A percentile compares a stretch with the other conserved stretches of the same genome.
These are phyloP conservation scores for Claviceps purpurea DNA, from an alignment of 2,329 filamentous ascomycete genomes.

Conservation along the genomic window DNA sequence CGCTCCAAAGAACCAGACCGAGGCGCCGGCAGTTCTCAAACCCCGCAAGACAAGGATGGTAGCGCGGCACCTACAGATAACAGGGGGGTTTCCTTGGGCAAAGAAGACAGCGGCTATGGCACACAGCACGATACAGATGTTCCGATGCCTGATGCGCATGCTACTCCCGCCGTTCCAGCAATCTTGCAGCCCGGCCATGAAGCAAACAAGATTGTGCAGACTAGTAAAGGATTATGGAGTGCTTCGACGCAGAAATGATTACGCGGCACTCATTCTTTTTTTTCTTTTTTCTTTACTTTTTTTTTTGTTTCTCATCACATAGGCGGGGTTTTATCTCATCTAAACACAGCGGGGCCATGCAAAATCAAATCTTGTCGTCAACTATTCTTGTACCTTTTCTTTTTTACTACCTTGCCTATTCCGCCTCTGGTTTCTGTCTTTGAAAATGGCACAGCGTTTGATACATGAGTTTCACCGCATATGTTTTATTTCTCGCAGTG, in stretches of 20 bases:
- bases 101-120: constrained; percentile 36
- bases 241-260: constrained; percentile 16
- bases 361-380: too few species aligned
- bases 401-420: background rate
- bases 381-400: background rate
- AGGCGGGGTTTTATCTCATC: too few species aligned
- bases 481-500: too few species aligned
- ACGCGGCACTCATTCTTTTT: background rate
- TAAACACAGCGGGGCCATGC: too few species aligned
- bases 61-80: constrained; percentile 26
- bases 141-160: constrained; percentile 30
- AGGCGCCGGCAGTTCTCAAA: constrained; percentile 13
- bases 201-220: constrained; percentile 46
- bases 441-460: too few species aligned
- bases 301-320: background rate
- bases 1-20: constrained; percentile 35
- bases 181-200: constrained; percentile 41
- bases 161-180: constrained; percentile 27
- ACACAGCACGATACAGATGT: constrained; percentile 28
- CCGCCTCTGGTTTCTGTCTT: too few species aligned
- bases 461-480: too few species aligned
- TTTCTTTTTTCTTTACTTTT: too few species aligned
- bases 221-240: constrained; percentile 50
- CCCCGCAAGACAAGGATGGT: constrained; percentile 5
- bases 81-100: constrained; percentile 28